Evolutionary conservation across 2,329 filamentous ascomycete species (phyloP).

Genomic region (Cladosporium halotolerans): DNA sequence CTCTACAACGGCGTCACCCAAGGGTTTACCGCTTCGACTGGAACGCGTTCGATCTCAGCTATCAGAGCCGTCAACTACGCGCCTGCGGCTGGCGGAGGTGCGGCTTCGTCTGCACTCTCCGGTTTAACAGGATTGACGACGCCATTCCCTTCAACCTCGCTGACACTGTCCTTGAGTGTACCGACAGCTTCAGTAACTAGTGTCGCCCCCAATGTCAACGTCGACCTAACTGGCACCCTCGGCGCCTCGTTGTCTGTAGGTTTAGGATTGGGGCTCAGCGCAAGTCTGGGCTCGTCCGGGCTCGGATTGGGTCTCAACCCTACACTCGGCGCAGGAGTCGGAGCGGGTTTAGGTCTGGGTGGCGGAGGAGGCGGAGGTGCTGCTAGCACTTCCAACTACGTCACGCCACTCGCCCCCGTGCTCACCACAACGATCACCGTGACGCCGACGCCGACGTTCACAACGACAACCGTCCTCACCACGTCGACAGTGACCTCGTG

Average conservation of each 20-base stretch:
- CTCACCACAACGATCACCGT: constrained; percentile 10
- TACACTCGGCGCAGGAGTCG: not conserved
- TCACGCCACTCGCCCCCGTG: not conserved
- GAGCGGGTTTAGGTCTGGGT: not conserved
- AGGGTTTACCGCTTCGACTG: constrained; percentile 9
- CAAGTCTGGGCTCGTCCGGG: constrained; percentile 9
- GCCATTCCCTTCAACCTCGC: not conserved
- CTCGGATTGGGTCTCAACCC: not conserved
- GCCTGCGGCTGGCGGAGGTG: not conserved
- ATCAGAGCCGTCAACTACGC: constrained; percentile 20
- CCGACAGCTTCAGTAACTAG: not conserved
- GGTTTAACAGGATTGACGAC: not conserved
- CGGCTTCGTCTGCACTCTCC: not conserved
- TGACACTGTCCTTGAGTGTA: not conserved
- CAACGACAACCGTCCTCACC: constrained; percentile 19
- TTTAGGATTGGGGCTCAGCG: not conserved
- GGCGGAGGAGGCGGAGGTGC: not conserved
- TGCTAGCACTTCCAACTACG: not conserved
- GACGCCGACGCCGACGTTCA: constrained; percentile 14
- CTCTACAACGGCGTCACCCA: constrained; percentile 18
- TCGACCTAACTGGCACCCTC: not conserved
- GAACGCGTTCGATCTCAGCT: constrained; percentile 13
- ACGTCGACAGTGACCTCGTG: constrained; percentile 23
- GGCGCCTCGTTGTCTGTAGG: not conserved
- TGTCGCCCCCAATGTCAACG: not conserved